Conservation (phyloP, 2,329 filamentous ascomycete genomes). For the Scytalidium sp. region DNA sequence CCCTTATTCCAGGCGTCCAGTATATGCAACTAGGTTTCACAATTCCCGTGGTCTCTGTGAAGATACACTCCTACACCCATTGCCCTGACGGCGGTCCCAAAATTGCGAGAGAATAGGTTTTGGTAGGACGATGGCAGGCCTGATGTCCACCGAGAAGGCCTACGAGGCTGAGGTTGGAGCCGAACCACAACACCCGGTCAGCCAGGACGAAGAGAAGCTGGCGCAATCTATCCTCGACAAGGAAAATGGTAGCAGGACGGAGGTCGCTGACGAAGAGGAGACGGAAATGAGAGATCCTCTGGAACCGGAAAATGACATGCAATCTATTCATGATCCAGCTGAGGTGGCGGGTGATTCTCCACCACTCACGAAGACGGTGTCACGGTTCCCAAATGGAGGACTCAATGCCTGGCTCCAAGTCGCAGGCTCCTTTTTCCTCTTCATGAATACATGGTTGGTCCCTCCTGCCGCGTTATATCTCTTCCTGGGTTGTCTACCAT, state of each 20-base stretch:
- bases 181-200: neutral
- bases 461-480: neutral
- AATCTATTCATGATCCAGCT: neutral
- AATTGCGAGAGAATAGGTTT: neutral
- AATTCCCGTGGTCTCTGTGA: neutral
- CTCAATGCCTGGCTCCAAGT: conserved; percentile 27
- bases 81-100: neutral
- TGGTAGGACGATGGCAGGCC: neutral
- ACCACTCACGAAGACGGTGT: neutral
- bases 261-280: neutral
- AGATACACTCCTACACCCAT: neutral
- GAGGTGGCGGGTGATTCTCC: neutral
- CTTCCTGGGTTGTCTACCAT: no score
- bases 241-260: neutral
- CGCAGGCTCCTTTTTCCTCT: conserved; percentile 20
- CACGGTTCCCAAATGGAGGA: conserved; percentile 24
- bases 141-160: neutral
- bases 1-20: no score
- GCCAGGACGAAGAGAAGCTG: neutral
- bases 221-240: neutral
- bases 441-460: conserved; percentile 25
- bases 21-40: no score
- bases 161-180: neutral
- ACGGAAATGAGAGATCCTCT: neutral
- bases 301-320: neutral